Conservation (phyloP, 2,329 filamentous ascomycete species). For the Calonectria pteridis region DNA sequence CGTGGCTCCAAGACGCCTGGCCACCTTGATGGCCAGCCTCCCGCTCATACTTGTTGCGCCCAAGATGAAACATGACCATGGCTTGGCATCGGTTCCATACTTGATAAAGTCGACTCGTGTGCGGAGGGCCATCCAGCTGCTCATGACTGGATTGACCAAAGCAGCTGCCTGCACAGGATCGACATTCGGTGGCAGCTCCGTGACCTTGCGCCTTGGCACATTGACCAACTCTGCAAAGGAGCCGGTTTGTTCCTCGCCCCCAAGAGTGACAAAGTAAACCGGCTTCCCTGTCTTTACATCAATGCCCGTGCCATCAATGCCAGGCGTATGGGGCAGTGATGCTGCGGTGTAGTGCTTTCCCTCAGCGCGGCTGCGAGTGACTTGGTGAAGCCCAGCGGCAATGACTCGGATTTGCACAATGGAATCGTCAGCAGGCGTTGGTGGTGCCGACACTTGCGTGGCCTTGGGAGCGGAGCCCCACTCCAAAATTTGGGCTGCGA, state of each 20-base stretch:
- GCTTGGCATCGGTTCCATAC: constrained; percentile 36
- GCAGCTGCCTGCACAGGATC: constrained; percentile 65
- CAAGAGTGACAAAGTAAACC: constrained; percentile 60
- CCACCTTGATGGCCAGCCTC: constrained; percentile 61
- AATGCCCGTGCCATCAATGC: constrained; percentile 65
- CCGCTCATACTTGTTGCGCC: constrained; percentile 68
- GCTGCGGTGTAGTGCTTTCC: constrained; percentile 66
- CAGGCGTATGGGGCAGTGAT: constrained; percentile 63
- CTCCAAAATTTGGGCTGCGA: constrained; percentile 54
- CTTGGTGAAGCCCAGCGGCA: constrained; percentile 64
- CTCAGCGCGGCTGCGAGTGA: constrained; percentile 66
- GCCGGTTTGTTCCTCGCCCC: constrained; percentile 50
- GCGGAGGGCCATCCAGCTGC: constrained; percentile 69
- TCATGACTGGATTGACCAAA: constrained; percentile 66
- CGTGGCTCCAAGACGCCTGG: constrained; percentile 61
- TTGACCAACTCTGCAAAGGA: constrained; percentile 64
- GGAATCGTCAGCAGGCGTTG: constrained; percentile 48
- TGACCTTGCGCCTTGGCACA: constrained; percentile 52
- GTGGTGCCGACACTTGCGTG: constrained; percentile 50
- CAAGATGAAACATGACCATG: constrained; percentile 64
- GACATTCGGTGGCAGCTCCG: constrained; percentile 57
- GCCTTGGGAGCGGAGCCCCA: constrained; percentile 51
- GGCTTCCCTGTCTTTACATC: constrained; percentile 57
- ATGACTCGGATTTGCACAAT: constrained; percentile 64
- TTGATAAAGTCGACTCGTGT: constrained; percentile 53